A percentile compares a stretch with the other conserved stretches of the same genome.
Evolutionary conservation across 140 eudicot genomes (phyloP).

Genomic region (Erigeron philadelphicus): DNA sequence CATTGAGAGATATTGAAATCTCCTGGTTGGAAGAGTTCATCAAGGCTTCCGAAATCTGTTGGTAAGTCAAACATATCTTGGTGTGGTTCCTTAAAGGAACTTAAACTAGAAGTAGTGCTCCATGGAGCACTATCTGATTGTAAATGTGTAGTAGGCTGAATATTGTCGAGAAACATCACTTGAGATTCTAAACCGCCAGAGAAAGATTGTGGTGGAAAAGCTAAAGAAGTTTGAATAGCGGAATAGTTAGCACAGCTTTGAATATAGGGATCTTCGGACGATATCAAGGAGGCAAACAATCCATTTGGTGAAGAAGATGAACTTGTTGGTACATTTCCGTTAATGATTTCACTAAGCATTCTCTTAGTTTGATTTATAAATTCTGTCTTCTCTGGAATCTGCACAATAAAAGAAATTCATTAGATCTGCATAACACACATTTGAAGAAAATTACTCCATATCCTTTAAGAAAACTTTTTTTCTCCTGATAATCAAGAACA

Average conservation of each 20-base stretch:
- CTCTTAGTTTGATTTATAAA: slow-evolving; percentile 52
- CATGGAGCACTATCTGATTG: slow-evolving; percentile 15
- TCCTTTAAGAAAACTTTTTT: background rate
- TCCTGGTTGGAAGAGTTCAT: slow-evolving; percentile 40
- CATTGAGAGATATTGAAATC: slow-evolving; percentile 38
- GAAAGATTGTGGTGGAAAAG: slow-evolving; percentile 27
- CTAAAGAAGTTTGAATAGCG: slow-evolving; percentile 18
- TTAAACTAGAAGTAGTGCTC: slow-evolving; percentile 27
- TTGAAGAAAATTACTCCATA: background rate
- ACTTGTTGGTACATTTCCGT: slow-evolving; percentile 27
- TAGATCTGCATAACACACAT: slow-evolving; percentile 21
- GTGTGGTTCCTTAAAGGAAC: slow-evolving; percentile 23
- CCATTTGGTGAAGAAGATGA: slow-evolving; percentile 36
- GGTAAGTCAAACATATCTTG: slow-evolving; percentile 32
- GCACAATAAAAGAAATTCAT: slow-evolving; percentile 22
- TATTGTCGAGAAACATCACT: slow-evolving; percentile 27
- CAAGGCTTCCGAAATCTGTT: slow-evolving; percentile 32
- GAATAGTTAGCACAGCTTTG: slow-evolving; percentile 17
- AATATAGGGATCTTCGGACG: slow-evolving; percentile 34
- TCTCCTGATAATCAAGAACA: background rate
- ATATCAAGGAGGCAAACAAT: slow-evolving; percentile 36
- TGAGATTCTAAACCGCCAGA: slow-evolving; percentile 28
- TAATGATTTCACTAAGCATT: slow-evolving; percentile 37
- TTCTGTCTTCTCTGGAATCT: slow-evolving; percentile 53
- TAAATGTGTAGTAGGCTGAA: slow-evolving; percentile 18